Evolutionary conservation across 202 grass and related monocot genomes (phyloP).

Genomic region (Schoenoplectus tabernaemontani): DNA sequence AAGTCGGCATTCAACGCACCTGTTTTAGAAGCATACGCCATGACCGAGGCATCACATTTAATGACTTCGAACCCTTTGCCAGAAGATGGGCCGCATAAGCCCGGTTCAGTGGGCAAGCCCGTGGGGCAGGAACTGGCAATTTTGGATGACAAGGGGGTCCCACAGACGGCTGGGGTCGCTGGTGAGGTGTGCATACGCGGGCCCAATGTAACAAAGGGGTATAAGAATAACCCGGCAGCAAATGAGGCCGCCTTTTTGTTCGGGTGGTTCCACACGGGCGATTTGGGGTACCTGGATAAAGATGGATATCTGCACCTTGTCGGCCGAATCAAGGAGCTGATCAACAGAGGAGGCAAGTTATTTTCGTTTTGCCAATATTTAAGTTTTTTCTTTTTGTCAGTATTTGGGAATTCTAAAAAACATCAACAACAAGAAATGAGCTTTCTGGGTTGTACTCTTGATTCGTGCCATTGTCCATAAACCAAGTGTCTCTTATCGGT

Average conservation of each 20-base stretch:
- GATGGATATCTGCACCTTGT: slow-evolving; percentile 61
- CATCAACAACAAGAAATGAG: no score
- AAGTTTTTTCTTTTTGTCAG: background rate
- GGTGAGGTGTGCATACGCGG: slow-evolving; percentile 90
- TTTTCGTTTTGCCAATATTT: background rate
- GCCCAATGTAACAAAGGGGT: slow-evolving; percentile 56
- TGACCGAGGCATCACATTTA: slow-evolving; percentile 84
- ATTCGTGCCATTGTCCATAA: no score
- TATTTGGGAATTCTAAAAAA: no score
- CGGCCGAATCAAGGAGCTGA: slow-evolving; percentile 92
- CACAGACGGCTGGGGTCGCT: background rate
- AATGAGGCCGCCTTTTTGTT: slow-evolving; percentile 58
- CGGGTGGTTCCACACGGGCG: slow-evolving; percentile 96
- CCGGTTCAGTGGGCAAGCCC: slow-evolving; percentile 49
- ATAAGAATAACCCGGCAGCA: slow-evolving; percentile 48
- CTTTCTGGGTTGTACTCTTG: no score
- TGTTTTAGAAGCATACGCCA: slow-evolving; percentile 87
- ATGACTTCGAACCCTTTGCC: slow-evolving; percentile 83
- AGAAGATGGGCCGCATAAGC: slow-evolving; percentile 39
- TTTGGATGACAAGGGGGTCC: slow-evolving; percentile 35
- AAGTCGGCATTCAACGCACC: slow-evolving; percentile 54
- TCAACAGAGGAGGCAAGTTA: slow-evolving; percentile 67
- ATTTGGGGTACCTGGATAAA: slow-evolving; percentile 55
- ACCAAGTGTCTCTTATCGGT: no score
- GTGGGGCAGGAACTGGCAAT: slow-evolving; percentile 59